Base-by-base conservation (phyloP, 1,284 basidiomycete genomes). In the Sporisorium reilianum region DNA sequence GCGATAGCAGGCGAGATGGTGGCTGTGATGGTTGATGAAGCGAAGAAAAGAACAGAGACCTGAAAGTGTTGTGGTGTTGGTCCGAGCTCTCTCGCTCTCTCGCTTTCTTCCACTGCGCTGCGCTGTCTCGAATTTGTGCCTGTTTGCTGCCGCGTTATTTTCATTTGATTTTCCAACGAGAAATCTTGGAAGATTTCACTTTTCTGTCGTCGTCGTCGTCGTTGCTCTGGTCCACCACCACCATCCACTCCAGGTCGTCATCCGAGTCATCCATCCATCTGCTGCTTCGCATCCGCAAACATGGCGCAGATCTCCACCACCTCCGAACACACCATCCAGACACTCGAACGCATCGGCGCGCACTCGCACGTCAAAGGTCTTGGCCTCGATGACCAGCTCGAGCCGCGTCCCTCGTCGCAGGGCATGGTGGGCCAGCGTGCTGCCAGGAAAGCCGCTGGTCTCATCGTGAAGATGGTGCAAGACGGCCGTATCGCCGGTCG, bases 401-500 rank as follows among this genome's bases (percentile, higher is more conserved):
- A 98, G 86, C 94, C 96, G 11, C 89, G 93, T 22, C 89, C 89
- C 34, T 92, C 91, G 82, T 90, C 85, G 12, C 94, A 98, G 85
- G 96, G 96, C 6, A 96, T 99, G 91, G 94, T 99, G 30, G 96
- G 96, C 0, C 96, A 99, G 85, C 92, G 88, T 18, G 93, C 94
- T 83, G 96, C 96, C 20, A 89, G 96, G 38, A 97, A 96, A 85
- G 96, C 96, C 1, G 96, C 96, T 0, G 96, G 95, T 6, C 92
- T 98, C 88, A 95, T 98, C 75, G 89, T 98, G 80, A 95, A 93
- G 86, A 97, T 99, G 95, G 95, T 99, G 1, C 93, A 97, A 85
- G 93, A 97, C 80, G 94, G 93, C 20, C 89, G 91, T 57, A 98
- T 99, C 84, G 94, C 95, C 0, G 96, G 96, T 36, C 89, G 95